Evolutionary conservation across 2,329 filamentous ascomycete genomes (phyloP).

Genomic region (Tolypocladium tundrense): DNA sequence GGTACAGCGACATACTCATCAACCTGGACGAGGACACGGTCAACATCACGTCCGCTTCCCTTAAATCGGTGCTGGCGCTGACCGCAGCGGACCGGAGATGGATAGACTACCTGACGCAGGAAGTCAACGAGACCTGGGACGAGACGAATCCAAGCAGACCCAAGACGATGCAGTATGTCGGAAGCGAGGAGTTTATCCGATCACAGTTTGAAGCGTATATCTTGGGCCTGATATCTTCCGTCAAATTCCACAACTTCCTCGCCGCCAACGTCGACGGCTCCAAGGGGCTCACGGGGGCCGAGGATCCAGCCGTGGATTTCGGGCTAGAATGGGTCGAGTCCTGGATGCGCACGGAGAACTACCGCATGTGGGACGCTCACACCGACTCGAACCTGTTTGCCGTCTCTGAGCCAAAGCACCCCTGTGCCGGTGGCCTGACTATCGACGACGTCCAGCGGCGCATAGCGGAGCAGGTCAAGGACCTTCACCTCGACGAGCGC

Average conservation of each 20-base stretch:
- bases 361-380: constrained; percentile 72
- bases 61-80: constrained; percentile 65
- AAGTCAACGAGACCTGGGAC: constrained; percentile 95
- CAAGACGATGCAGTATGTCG: constrained; percentile 90
- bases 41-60: constrained; percentile 69
- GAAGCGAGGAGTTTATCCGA: constrained; percentile 94
- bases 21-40: constrained; percentile 87
- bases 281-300: constrained; percentile 60
- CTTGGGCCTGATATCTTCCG: constrained; percentile 73
- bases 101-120: constrained; percentile 92
- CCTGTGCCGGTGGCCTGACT: constrained; percentile 81
- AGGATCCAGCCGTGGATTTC: constrained; percentile 79
- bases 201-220: constrained; percentile 97
- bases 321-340: constrained; percentile 74
- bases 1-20: constrained; percentile 92
- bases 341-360: constrained; percentile 85
- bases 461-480: constrained; percentile 82
- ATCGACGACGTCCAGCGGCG: constrained; percentile 92
- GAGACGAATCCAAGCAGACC: constrained; percentile 78
- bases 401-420: constrained; percentile 85
- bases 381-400: constrained; percentile 87
- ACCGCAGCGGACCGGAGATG: constrained; percentile 84
- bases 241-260: constrained; percentile 76
- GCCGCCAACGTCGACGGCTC: constrained; percentile 58
- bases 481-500: constrained; percentile 86